phyloP scores from a whole-genome alignment of 2,329 filamentous ascomycete species.

The Aschersonia sp. region DNA sequence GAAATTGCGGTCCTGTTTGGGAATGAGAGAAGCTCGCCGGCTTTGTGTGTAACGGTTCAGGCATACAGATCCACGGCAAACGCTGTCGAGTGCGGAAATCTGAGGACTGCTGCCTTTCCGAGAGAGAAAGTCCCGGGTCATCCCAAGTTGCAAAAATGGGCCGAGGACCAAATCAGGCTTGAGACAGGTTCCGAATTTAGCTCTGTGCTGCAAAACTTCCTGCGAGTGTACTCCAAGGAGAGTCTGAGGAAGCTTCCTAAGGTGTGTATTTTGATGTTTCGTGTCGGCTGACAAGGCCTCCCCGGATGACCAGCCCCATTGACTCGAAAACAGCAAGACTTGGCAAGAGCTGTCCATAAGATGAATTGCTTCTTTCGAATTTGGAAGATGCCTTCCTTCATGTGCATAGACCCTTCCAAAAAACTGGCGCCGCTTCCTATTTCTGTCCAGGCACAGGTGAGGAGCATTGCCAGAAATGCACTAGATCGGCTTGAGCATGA shows the following conservation, averaged over 20 bases:
- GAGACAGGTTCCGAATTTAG: conserved; percentile 18
- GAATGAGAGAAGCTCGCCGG: conserved; percentile 20
- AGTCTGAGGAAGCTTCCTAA: conserved; percentile 21
- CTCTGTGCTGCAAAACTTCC: conserved; percentile 20
- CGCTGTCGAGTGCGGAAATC: conserved; percentile 13
- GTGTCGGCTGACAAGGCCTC: background rate
- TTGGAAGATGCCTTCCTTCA: conserved; percentile 28
- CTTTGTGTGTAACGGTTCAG: conserved; percentile 23
- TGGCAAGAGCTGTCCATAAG: conserved; percentile 27
- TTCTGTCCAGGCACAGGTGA: conserved; percentile 25
- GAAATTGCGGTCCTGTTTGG: conserved; percentile 22
- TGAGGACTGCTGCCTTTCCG: conserved; percentile 21
- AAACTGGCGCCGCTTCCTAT: conserved; percentile 21
- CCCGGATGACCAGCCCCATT: conserved; percentile 2
- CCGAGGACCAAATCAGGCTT: conserved; percentile 20
- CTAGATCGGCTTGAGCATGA: conserved; percentile 22
- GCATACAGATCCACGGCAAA: conserved; percentile 19
- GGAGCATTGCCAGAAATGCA: conserved; percentile 22
- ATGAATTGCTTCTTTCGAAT: conserved; percentile 36
- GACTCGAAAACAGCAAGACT: conserved; percentile 19
- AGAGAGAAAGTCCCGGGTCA: conserved; percentile 22
- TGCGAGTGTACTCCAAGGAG: conserved; percentile 20
- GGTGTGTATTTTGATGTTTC: conserved; percentile 12
- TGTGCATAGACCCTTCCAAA: conserved; percentile 22
- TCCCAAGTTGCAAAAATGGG: conserved; percentile 20